Percentiles rank a stretch among this genome's conserved stretches.
Conservation (phyloP, 371 early-diverging fungal genomes). For the Apophysomyces ossiformis region DNA sequence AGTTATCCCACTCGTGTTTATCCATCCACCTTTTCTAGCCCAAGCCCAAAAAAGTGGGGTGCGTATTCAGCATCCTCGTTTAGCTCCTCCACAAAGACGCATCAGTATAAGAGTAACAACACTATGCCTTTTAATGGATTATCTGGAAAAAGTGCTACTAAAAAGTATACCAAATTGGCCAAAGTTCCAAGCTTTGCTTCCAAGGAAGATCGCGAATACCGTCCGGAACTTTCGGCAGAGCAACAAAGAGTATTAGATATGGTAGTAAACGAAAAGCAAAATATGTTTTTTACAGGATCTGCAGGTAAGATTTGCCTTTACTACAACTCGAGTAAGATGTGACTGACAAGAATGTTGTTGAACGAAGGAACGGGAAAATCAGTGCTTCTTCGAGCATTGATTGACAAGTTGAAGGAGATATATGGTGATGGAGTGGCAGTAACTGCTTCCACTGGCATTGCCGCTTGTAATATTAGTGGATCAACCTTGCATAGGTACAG, state of each 20-base stretch:
- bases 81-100: neutral
- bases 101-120: neutral
- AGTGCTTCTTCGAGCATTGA: constrained; percentile 60
- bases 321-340: too few relatives aligned
- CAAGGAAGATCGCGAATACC: neutral
- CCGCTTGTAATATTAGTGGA: constrained; percentile 85
- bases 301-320: constrained; percentile 53
- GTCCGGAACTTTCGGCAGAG: constrained; percentile 53
- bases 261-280: constrained; percentile 59
- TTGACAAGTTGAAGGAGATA: constrained; percentile 48
- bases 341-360: too few relatives aligned
- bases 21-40: too few relatives aligned
- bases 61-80: too few relatives aligned
- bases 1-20: too few relatives aligned
- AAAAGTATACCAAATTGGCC: neutral
- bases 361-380: constrained; percentile 75
- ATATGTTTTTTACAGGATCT: constrained; percentile 82
- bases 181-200: neutral
- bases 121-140: neutral
- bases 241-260: constrained; percentile 63
- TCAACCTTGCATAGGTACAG: constrained; percentile 69
- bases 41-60: too few relatives aligned
- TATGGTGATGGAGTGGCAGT: constrained; percentile 60
- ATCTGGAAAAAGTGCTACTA: neutral
- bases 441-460: constrained; percentile 91